phyloP scores from a whole-genome alignment of 106 monocot genomes.

The Iris macrosiphon region DNA sequence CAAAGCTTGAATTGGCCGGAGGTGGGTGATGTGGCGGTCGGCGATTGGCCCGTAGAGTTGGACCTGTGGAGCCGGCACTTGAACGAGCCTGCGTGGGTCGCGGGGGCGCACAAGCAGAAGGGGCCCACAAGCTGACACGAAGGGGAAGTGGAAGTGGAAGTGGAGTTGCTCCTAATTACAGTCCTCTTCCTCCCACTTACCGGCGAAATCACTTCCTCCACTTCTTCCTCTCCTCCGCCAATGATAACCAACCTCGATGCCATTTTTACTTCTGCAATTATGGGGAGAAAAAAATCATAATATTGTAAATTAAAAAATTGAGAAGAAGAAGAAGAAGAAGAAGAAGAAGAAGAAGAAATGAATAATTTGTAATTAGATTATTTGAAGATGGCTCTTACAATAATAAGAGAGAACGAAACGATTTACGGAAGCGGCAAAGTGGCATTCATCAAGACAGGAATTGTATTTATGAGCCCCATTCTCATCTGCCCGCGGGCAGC shows the following conservation, averaged over 20 bases:
- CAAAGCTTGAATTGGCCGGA: no score
- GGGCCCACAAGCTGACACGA: constrained; percentile 3
- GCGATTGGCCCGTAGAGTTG: constrained; percentile 24
- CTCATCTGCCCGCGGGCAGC: no score
- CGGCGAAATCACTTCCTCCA: neutral
- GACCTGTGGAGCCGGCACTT: constrained; percentile 54
- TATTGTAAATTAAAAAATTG: no score
- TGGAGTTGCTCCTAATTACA: constrained; percentile 9
- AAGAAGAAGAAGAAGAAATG: no score
- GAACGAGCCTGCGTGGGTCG: constrained; percentile 49
- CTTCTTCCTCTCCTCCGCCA: constrained; percentile 1
- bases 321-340: no score
- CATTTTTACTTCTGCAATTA: constrained; percentile 13
- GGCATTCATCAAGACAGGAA: no score
- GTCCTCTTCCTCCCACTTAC: neutral
- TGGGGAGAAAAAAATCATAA: no score
- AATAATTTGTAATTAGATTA: no score
- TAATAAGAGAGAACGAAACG: no score
- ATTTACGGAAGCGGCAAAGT: no score
- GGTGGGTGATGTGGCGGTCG: constrained; percentile 2
- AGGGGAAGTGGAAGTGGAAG: constrained; percentile 11
- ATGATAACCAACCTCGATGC: constrained; percentile 2
- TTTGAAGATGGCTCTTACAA: no score
- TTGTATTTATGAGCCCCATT: no score
- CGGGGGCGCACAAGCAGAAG: constrained; percentile 43